A percentile compares a stretch with the other conserved stretches of the same genome.
These are phyloP conservation scores for Tolypocladium sp. DNA, from an alignment of 2,329 filamentous ascomycete genomes.

Conservation along the genomic window DNA sequence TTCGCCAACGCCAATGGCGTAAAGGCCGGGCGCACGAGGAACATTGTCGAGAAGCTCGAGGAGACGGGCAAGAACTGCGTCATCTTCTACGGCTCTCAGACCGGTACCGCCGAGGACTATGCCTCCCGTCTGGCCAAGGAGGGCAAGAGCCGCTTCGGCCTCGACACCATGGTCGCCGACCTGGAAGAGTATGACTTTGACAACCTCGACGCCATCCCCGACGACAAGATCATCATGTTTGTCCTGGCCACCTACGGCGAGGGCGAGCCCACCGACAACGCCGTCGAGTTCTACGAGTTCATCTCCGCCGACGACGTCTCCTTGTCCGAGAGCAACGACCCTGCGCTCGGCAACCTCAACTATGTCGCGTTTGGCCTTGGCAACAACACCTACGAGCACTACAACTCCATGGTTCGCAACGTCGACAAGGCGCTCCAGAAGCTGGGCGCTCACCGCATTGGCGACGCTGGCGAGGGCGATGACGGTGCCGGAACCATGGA, in stretches of 20 bases:
- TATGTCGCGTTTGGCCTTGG: slow-evolving; percentile 94
- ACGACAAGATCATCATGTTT: slow-evolving; percentile 90
- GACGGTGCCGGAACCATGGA: slow-evolving; percentile 99
- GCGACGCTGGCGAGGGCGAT: slow-evolving; percentile 86
- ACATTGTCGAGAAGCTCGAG: slow-evolving; percentile 93
- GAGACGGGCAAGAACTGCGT: slow-evolving; percentile 95
- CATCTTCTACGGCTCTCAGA: slow-evolving; percentile 97
- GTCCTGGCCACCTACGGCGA: slow-evolving; percentile 96
- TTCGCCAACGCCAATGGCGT: slow-evolving; percentile 59
- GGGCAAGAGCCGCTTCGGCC: slow-evolving; percentile 87
- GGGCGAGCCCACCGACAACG: slow-evolving; percentile 97
- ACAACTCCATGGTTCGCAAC: slow-evolving; percentile 96
- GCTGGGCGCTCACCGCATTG: slow-evolving; percentile 76
- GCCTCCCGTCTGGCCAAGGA: slow-evolving; percentile 94
- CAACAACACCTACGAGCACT: slow-evolving; percentile 99
- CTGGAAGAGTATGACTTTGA: slow-evolving; percentile 97
- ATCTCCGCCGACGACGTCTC: slow-evolving; percentile 70
- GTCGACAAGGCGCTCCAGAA: slow-evolving; percentile 74
- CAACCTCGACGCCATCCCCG: slow-evolving; percentile 78
- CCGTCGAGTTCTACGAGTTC: slow-evolving; percentile 98
- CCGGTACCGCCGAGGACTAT: slow-evolving; percentile 96
- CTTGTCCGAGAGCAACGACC: slow-evolving; percentile 68
- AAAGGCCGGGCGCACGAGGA: slow-evolving; percentile 77
- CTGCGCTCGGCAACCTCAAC: slow-evolving; percentile 73
- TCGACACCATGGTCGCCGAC: slow-evolving; percentile 97